Base-by-base conservation (phyloP, 805 yeast genomes). In the Saturnispora serradocipensis region DNA sequence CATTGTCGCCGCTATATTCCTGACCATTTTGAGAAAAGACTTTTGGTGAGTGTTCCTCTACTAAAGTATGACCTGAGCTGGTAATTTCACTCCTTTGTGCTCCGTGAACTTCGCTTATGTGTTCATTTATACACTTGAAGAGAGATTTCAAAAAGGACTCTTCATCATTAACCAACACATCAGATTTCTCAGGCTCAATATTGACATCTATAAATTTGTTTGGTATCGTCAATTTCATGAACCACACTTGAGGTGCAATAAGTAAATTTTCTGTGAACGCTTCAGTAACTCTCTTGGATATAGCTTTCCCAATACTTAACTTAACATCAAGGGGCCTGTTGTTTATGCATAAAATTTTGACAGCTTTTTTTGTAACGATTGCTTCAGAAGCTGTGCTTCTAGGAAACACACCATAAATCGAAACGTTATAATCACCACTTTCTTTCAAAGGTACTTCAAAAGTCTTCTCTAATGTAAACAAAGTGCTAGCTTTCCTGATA, bases 181-280 rank as follows among this genome's bases (percentile, higher is more conserved):
- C 76, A 35, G 69, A 67, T 51, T 74, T 74, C 48, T 66, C 70
- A 3, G 78, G 77, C 52, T 74, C 78, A 27, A 74, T 66, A 53
- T 73, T 74, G 1, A 72, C 58, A 62, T 74, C 78, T 2, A 65
- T 50, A 28, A 46, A 49, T 7, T 46, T 45, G 1, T 51, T 28
- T 2, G 57, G 62, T n/a, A 65, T 51, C 1, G n/a, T 28, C 1
- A 73, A n/a, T 22, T 61, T 53, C 1, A 72, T n/a, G 48, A 52
- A 62, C 77, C 77, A 74, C 6, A 60, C 51, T 2, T 49, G 54
- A 0, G 75, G 76, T 1, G 56, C 51, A 4, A 66, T 40, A 3
- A 69, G 45, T 25, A 54, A 48, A n/a, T 54, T 48, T 5, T 57
- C 54, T 3, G 53, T 44, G 47, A 67, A 73, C 1, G 59, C 38